phyloP scores from a whole-genome alignment of 169 alveolate species.

The Plasmodium inui region DNA sequence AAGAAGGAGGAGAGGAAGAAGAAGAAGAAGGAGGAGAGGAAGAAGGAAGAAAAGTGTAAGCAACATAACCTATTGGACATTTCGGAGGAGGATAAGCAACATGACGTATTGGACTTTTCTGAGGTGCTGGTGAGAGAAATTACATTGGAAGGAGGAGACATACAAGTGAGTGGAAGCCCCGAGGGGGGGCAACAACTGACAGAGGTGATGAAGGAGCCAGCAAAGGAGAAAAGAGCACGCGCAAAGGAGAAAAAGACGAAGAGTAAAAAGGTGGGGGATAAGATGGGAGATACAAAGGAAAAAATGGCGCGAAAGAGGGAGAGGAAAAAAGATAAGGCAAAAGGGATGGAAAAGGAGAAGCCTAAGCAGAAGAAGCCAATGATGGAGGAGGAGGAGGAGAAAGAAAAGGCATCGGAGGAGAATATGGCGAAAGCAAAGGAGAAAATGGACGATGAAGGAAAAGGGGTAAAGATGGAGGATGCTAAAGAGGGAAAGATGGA shows the following conservation, averaged over 20 bases:
- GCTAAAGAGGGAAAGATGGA: background rate
- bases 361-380: background rate
- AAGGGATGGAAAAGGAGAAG: background rate
- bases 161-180: background rate
- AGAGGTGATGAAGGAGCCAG: background rate
- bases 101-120: background rate
- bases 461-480: background rate
- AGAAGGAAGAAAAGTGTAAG: background rate
- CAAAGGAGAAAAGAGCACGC: background rate
- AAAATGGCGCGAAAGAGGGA: background rate
- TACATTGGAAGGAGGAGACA: background rate
- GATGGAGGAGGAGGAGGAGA: background rate
- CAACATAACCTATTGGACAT: background rate
- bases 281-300: background rate
- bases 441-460: background rate
- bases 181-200: background rate
- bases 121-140: background rate
- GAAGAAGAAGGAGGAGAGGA: background rate
- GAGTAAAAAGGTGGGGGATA: background rate
- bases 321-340: background rate
- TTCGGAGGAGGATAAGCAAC: background rate
- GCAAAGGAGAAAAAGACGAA: background rate
- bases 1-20: background rate
- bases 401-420: background rate
- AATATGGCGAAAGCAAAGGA: background rate